A percentile compares a stretch with the other conserved stretches of the same genome.
phyloP scores from a whole-genome alignment of 2,329 filamentous ascomycete species.

The Diaporthe ilicicola region DNA sequence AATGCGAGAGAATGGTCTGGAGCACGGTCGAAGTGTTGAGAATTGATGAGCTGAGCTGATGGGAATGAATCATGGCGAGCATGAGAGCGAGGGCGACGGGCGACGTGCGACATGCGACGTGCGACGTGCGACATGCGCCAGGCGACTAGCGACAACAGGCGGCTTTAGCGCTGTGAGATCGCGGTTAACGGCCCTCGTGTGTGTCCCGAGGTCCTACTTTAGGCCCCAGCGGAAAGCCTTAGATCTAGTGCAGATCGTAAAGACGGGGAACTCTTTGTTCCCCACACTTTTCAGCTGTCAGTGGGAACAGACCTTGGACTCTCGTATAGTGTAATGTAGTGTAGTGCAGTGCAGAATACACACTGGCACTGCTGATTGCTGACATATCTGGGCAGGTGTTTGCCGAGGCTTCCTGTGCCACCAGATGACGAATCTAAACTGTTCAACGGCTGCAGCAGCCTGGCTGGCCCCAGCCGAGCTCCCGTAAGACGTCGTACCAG shows the following conservation, averaged over 20 bases:
- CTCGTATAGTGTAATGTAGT: too few species aligned
- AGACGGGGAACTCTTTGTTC: neutral
- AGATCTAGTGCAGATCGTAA: constrained; percentile 10
- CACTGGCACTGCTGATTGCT: neutral
- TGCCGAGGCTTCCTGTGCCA: constrained; percentile 3
- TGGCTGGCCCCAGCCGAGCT: constrained; percentile 6
- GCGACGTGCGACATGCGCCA: too few species aligned
- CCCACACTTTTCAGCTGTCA: neutral
- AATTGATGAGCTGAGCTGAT: neutral
- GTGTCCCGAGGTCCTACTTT: neutral
- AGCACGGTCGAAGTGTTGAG: constrained; percentile 2
- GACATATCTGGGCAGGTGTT: neutral
- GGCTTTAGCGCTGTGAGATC: neutral
- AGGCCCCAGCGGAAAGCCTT: neutral
- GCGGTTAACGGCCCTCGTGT: constrained; percentile 12
- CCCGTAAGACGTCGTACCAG: constrained; percentile 12
- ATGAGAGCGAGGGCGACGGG: neutral
- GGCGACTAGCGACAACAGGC: neutral
- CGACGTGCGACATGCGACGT: too few species aligned
- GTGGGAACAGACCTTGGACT: too few species aligned
- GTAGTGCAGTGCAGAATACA: too few species aligned
- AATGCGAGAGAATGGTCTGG: neutral
- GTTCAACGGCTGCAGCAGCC: neutral
- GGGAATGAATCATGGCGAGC: neutral
- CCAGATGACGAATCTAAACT: neutral